Evolutionary conservation across 2,329 filamentous ascomycete genomes (phyloP).

Genomic region (Aspergillus fructus): DNA sequence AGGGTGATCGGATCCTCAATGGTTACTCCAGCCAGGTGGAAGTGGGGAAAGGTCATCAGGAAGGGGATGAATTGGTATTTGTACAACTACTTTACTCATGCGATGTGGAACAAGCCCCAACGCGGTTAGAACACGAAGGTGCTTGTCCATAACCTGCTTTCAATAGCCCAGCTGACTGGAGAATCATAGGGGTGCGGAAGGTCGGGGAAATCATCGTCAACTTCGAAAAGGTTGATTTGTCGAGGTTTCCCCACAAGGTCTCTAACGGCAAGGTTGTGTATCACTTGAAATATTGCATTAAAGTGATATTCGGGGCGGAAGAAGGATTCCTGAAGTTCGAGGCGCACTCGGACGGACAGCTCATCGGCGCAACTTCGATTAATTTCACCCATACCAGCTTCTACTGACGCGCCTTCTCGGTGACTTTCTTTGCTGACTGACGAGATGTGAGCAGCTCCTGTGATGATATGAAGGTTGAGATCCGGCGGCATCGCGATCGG

Average conservation of each 20-base stretch:
- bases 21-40: too few relatives aligned
- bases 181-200: background rate
- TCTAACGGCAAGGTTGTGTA: background rate
- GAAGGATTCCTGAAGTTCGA: slow-evolving; percentile 3
- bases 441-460: too few relatives aligned
- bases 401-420: too few relatives aligned
- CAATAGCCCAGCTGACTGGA: background rate
- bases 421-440: too few relatives aligned
- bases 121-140: background rate
- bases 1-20: background rate
- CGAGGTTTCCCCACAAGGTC: background rate
- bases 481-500: too few relatives aligned
- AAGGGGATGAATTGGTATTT: too few relatives aligned
- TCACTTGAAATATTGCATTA: too few relatives aligned
- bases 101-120: too few relatives aligned
- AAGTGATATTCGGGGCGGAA: background rate
- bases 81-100: too few relatives aligned
- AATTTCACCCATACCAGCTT: background rate
- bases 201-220: background rate
- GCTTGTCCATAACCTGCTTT: background rate
- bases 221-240: background rate
- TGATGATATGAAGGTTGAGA: too few relatives aligned
- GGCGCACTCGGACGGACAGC: background rate
- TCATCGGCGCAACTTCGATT: slow-evolving; percentile 1
- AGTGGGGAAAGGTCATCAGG: rapidly evolving